Base-by-base conservation (phyloP, 306 rosid species). In the Boehmeria nivea region DNA sequence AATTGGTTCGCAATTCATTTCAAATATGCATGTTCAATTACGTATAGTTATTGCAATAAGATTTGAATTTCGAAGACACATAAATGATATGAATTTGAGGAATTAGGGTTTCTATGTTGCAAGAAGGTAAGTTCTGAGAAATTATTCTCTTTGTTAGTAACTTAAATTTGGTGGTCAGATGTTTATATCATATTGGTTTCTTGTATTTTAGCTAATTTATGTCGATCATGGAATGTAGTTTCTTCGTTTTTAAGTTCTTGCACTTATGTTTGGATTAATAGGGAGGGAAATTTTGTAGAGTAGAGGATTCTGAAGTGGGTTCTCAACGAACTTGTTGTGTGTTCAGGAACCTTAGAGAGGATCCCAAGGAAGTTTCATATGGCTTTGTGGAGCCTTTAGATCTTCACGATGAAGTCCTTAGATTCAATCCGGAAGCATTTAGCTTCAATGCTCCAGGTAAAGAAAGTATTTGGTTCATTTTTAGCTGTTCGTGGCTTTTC, bases 291-390 rank as follows among this genome's bases (percentile, higher is more conserved):
- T 49, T 12, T 31, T 19, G 31, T 40, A 50, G 16, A 13, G 9
- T 3, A 12, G 8, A 2, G 33, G 54, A 57, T 36, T 0, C 36
- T 44, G 3, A 34, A 23, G 13, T 16, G 49, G 28, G 6, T 40
- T 40, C 0, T 8, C n/a, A n/a, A 40, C 17, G 36, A 1, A 14
- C 20, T 26, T 60, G 42, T 51, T 19, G 65, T 43, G 36, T 65
- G n/a, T 60, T 42, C 69, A 93, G 99, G 91, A 87, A 79, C 67
- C 80, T 93, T 52, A 71, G 83, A 80, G 95, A 85, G 62, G 88
- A 83, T 51, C 60, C 80, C 59, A 56, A 42, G 27, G 77, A 38
- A 63, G 74, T 49, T 79, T 23, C 65, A 2, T 53, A 66, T 66
- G 67, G 68, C 58, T 71, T 73, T 27, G 63, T 54, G 18, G 94